Percentiles rank a stretch among this genome's conserved stretches.
These are phyloP conservation scores for Mucor velutinosus DNA, from an alignment of 371 early-diverging fungal species.

Conservation along the genomic window DNA sequence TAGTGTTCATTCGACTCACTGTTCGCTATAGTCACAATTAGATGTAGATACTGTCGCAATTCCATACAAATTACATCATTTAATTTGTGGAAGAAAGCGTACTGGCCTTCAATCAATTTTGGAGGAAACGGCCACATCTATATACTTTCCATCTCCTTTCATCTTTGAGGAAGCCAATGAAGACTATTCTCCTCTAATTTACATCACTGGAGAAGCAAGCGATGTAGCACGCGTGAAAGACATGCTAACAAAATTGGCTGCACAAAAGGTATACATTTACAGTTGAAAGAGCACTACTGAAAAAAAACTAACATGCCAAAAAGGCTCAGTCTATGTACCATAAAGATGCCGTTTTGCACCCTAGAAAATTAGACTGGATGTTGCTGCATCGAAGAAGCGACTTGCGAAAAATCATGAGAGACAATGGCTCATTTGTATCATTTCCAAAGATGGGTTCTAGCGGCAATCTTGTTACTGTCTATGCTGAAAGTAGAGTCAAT, in stretches of 20 bases:
- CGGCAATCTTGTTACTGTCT: conserved; percentile 54
- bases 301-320: neutral
- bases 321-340: conserved; percentile 59
- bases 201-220: conserved; percentile 36
- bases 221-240: conserved; percentile 36
- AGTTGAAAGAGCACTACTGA: neutral
- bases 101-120: conserved; percentile 63
- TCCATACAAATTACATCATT: conserved; percentile 48
- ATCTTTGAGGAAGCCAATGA: conserved; percentile 20
- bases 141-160: conserved; percentile 70
- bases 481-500: conserved; percentile 73
- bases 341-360: conserved; percentile 45
- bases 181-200: conserved; percentile 26
- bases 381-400: conserved; percentile 63
- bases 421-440: conserved; percentile 58
- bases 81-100: conserved; percentile 68
- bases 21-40: conserved; percentile 21
- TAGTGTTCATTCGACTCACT: neutral
- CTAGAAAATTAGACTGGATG: conserved; percentile 84
- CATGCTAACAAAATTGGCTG: conserved; percentile 32
- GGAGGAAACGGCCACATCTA: conserved; percentile 64
- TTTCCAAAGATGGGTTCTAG: conserved; percentile 55
- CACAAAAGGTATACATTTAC: conserved; percentile 34
- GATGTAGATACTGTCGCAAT: conserved; percentile 28
- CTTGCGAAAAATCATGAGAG: conserved; percentile 72